phyloP scores from a whole-genome alignment of 805 yeast genomes.

The Starmera dryadoides region DNA sequence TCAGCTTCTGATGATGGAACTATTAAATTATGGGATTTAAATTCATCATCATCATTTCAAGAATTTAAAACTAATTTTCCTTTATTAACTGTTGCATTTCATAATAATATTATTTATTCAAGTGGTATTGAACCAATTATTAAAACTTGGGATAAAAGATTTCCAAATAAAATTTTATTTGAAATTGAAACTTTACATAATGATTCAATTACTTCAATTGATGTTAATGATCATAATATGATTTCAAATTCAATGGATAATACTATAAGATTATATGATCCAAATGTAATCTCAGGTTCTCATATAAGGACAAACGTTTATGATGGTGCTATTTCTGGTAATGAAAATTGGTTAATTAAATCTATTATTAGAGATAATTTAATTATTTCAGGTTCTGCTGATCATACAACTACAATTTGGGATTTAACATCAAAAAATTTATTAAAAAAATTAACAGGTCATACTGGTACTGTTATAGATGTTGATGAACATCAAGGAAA shows the following conservation, averaged over 20 bases:
- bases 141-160: constrained; percentile 50
- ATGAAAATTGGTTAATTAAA: constrained; percentile 45
- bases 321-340: constrained; percentile 50
- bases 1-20: constrained; percentile 66
- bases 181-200: constrained; percentile 32
- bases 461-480: constrained; percentile 54
- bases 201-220: constrained; percentile 52
- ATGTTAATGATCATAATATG: constrained; percentile 37
- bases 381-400: constrained; percentile 57
- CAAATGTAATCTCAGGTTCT: constrained; percentile 25
- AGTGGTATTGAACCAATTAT: constrained; percentile 67
- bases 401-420: constrained; percentile 54
- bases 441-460: constrained; percentile 47
- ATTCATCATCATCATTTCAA: constrained; percentile 38
- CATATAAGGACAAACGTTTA: constrained; percentile 39
- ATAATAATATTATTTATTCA: constrained; percentile 39
- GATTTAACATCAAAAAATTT: constrained; percentile 43
- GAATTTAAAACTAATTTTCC: constrained; percentile 48
- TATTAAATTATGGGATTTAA: constrained; percentile 55
- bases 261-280: constrained; percentile 49
- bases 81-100: constrained; percentile 41
- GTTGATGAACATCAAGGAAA: constrained; percentile 41
- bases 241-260: constrained; percentile 52
- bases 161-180: constrained; percentile 36
- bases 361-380: constrained; percentile 35